A percentile compares a stretch with the other conserved stretches of the same genome.
Evolutionary conservation across 2,329 filamentous ascomycete species (phyloP).

Genomic region (Colletotrichum nymphaeae): DNA sequence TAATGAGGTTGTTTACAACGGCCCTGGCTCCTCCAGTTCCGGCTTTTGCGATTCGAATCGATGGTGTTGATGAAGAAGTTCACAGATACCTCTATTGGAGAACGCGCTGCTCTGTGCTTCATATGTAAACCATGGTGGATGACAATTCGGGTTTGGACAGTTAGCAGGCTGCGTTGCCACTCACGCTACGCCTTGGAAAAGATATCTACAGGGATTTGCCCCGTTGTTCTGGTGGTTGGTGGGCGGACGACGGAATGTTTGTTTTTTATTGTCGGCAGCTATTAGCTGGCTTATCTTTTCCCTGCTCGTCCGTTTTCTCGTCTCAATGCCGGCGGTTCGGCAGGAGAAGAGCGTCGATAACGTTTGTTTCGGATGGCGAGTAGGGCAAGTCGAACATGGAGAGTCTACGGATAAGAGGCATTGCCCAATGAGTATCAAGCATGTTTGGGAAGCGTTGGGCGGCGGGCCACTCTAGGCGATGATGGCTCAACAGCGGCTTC

Average conservation of each 20-base stretch:
- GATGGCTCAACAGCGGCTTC: constrained; percentile 15
- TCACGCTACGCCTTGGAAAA: background rate
- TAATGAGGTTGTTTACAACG: too few relatives aligned
- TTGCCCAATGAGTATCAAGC: constrained; percentile 7
- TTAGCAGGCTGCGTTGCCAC: background rate
- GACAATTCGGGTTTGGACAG: background rate
- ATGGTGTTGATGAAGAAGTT: background rate
- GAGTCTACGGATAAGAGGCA: background rate
- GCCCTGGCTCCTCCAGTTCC: background rate
- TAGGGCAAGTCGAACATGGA: background rate
- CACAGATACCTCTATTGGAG: too few relatives aligned
- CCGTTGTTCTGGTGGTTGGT: constrained; percentile 6
- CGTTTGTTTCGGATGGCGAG: constrained; percentile 9
- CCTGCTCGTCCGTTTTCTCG: background rate
- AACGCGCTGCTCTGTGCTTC: too few relatives aligned
- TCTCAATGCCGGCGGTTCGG: background rate
- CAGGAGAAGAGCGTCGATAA: background rate
- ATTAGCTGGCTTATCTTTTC: background rate
- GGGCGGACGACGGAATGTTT: constrained; percentile 15
- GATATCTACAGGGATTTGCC: constrained; percentile 8
- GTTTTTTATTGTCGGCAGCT: background rate
- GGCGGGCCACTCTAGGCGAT: background rate
- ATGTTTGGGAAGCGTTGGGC: background rate
- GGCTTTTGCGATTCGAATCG: background rate
- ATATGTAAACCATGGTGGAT: background rate